phyloP scores from a whole-genome alignment of 2,329 filamentous ascomycete genomes.

The Chalaropsis thielavioides region DNA sequence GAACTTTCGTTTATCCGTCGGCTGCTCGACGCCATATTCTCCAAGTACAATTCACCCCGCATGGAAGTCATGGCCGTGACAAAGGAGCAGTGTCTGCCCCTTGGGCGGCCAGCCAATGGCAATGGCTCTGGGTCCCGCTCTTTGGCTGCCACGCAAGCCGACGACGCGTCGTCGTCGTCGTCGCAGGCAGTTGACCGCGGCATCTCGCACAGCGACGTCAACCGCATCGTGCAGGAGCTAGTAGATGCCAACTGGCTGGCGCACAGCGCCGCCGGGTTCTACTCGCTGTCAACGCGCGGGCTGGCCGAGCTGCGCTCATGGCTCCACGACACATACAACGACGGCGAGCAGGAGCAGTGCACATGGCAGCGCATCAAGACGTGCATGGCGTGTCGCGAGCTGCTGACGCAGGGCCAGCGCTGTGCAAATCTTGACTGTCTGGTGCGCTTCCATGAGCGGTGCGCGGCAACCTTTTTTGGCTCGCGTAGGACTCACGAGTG shows the following conservation, averaged over 20 bases:
- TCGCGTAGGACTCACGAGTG: constrained; percentile 48
- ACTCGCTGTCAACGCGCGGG: constrained; percentile 58
- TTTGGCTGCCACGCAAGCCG: constrained; percentile 22
- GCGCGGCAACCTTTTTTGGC: constrained; percentile 58
- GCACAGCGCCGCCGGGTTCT: constrained; percentile 56
- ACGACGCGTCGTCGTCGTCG: constrained; percentile 25
- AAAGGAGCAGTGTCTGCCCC: constrained; percentile 61
- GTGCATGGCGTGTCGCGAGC: constrained; percentile 77
- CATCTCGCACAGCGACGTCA: constrained; percentile 64
- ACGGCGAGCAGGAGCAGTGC: constrained; percentile 43
- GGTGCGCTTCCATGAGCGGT: constrained; percentile 62
- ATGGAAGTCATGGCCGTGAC: constrained; percentile 74
- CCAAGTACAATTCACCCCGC: constrained; percentile 65
- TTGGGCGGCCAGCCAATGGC: constrained; percentile 39
- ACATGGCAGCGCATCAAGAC: constrained; percentile 66
- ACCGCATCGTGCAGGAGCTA: constrained; percentile 53
- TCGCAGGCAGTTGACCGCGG: constrained; percentile 33
- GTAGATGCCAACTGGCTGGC: constrained; percentile 77
- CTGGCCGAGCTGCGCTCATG: constrained; percentile 75
- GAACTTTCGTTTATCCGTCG: constrained; percentile 85
- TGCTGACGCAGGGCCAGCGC: constrained; percentile 72
- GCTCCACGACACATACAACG: constrained; percentile 83
- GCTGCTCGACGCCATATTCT: constrained; percentile 81
- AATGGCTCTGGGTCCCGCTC: not conserved
- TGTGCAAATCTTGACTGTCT: constrained; percentile 55